Conservation (phyloP, 2,329 filamentous ascomycete species). For the Ophiosphaerella narmari region DNA sequence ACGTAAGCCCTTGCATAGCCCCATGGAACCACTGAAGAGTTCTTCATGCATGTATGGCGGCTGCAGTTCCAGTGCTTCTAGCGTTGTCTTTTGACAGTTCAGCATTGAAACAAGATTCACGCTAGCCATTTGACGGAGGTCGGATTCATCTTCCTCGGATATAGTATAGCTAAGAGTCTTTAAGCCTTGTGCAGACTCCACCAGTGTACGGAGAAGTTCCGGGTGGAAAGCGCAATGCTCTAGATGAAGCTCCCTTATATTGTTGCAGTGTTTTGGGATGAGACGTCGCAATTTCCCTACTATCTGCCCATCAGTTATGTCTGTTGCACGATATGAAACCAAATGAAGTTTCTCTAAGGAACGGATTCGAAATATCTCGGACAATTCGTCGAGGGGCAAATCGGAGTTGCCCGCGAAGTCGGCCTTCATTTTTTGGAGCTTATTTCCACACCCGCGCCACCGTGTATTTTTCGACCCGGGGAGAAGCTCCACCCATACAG, state of each 20-base stretch:
- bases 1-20: not conserved
- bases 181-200: constrained; percentile 18
- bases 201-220: constrained; percentile 16
- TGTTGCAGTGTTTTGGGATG: constrained; percentile 18
- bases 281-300: constrained; percentile 14
- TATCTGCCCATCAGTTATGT: constrained; percentile 1
- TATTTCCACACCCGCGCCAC: too few species aligned
- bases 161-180: constrained; percentile 20
- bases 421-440: not conserved
- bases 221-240: constrained; percentile 13
- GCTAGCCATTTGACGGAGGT: not conserved
- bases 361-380: constrained; percentile 9
- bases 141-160: not conserved
- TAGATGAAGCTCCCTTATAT: constrained; percentile 22
- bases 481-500: constrained; percentile 28
- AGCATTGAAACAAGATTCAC: constrained; percentile 9
- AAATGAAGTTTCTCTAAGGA: constrained; percentile 25
- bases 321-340: constrained; percentile 8
- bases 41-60: not conserved
- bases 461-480: constrained; percentile 6
- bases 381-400: not conserved
- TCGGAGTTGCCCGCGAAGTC: not conserved
- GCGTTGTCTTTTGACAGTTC: constrained; percentile 10
- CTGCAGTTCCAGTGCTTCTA: not conserved
- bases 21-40: too few species aligned